Evolutionary conservation across 164 flowering plant species (phyloP).

Genomic region (Annona squamosa): DNA sequence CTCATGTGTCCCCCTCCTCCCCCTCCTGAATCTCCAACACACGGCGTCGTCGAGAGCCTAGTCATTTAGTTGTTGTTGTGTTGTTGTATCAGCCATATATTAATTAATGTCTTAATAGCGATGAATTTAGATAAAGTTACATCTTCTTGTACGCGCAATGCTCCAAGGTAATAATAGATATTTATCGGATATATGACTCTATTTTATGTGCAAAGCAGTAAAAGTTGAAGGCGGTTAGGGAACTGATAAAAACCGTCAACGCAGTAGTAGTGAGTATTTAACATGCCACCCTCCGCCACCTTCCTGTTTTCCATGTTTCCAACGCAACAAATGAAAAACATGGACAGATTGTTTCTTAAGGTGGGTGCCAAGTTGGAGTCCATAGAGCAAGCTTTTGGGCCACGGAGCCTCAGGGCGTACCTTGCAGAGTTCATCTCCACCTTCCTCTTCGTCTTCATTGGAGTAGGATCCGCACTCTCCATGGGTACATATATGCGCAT

Average conservation of each 20-base stretch:
- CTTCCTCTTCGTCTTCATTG: conserved; percentile 66
- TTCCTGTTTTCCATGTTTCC: not conserved
- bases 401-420: conserved; percentile 33
- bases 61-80: conserved; percentile 7
- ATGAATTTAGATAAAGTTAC: not conserved
- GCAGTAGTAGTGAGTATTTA: too few relatives aligned
- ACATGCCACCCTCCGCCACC: not conserved
- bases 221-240: not conserved
- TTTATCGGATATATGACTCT: too few relatives aligned
- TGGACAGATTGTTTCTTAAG: not conserved
- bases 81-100: not conserved
- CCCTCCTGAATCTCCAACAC: not conserved
- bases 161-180: not conserved
- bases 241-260: not conserved
- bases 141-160: not conserved
- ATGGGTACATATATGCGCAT: conserved; percentile 25
- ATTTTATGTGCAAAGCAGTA: too few relatives aligned
- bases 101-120: not conserved
- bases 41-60: conserved; percentile 19
- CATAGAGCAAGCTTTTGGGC: not conserved
- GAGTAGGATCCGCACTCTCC: conserved; percentile 59
- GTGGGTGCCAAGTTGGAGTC: not conserved
- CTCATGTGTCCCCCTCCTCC: conserved; percentile 51
- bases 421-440: conserved; percentile 83
- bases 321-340: not conserved